phyloP scores from a whole-genome alignment of 352 stramenopile species.

The Phytophthora litchii region DNA sequence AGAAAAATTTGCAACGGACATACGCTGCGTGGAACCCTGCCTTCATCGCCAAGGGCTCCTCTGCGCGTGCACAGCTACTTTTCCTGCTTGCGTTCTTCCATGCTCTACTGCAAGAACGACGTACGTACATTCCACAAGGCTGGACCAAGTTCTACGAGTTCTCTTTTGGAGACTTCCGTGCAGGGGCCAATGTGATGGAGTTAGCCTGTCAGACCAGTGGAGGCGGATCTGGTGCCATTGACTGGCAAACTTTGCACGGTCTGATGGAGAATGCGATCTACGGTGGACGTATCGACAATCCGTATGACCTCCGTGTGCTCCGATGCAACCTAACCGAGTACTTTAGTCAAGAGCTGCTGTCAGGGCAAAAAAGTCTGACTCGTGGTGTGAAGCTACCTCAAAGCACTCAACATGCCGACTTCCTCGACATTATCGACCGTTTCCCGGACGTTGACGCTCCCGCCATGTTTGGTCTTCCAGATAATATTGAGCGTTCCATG shows the following conservation, averaged over 20 bases:
- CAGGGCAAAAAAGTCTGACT: constrained; percentile 61
- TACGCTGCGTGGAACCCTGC: constrained; percentile 87
- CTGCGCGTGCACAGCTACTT: constrained; percentile 66
- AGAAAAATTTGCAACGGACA: constrained; percentile 95
- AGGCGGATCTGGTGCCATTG: constrained; percentile 44
- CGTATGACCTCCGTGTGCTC: constrained; percentile 92
- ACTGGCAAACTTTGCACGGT: constrained; percentile 93
- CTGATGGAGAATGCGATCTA: constrained; percentile 97
- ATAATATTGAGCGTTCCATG: constrained; percentile 95
- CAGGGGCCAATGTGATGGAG: constrained; percentile 91
- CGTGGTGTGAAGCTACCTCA: constrained; percentile 79
- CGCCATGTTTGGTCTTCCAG: constrained; percentile 89
- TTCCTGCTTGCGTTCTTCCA: constrained; percentile 94
- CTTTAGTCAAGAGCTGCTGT: constrained; percentile 85
- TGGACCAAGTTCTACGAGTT: constrained; percentile 98
- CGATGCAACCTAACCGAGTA: constrained; percentile 86
- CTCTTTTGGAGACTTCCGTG: constrained; percentile 93
- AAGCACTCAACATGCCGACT: constrained; percentile 68
- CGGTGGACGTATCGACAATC: constrained; percentile 93
- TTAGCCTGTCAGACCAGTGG: constrained; percentile 52
- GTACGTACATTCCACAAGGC: constrained; percentile 95
- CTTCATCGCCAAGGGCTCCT: constrained; percentile 61
- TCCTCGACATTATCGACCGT: constrained; percentile 70
- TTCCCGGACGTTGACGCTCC: constrained; percentile 80
- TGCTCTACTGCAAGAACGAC: constrained; percentile 76